Base-by-base conservation (phyloP, 164 flowering plant species). In the Chimonanthus praecox region DNA sequence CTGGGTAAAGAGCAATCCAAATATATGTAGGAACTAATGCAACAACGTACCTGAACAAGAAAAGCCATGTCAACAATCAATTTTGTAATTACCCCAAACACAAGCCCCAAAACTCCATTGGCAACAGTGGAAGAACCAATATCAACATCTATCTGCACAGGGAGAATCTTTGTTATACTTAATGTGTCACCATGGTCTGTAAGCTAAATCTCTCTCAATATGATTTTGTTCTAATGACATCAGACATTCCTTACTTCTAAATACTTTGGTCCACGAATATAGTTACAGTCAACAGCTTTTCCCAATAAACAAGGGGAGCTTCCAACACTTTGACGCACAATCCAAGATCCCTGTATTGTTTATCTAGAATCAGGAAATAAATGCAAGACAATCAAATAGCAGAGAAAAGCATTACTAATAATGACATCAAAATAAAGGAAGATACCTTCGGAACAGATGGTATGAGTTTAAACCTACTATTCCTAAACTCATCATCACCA, bases 41-140 rank as follows among this genome's bases (percentile, higher is more conserved):
- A 64, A 9, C 7, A 5, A 73, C 78, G 74, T 80, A 92, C 99
- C 95, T 96, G 99, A 79, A 96, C 88, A 82, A 96, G 95, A 81
- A 96, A 94, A 80, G 98, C 99, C 98, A 96, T 96, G 76, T 94
- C 99, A 73, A 96, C 99, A 64, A 96, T 98, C 82, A 96, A 83
- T 47, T 97, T 84, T 44, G 98, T 96, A 67, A 94, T 90, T 54
- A 92, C 98, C 44, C 98, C 98, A 82, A 89, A 77, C 4, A 96
- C 99, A 79, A 96, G 98, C 67, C 98, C 98, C 87, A 94, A 75
- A 63, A 96, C 99, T 72, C 99, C 99, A 84, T 94, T 94, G 72
- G 99, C 99, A 77, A 96, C 99, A 47, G 98, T 92, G 21, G 98
- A 96, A 71, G 99, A 96, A 80, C 99, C 99, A 73, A 96, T 94